Conservation (phyloP, 1,284 basidiomycete genomes). For the Wolfiporia cocos region DNA sequence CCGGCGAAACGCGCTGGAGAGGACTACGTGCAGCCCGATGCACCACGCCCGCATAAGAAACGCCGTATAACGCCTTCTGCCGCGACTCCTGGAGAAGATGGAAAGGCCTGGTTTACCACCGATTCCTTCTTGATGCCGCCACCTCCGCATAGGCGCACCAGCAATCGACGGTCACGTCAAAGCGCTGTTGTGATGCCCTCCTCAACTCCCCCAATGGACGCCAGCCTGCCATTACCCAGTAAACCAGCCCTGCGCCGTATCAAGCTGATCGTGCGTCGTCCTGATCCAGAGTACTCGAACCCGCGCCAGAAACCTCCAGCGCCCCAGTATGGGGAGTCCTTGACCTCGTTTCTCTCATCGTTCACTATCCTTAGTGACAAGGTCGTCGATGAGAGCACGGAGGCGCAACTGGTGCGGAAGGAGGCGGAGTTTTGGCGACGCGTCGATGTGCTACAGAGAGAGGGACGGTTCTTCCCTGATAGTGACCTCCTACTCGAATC, state of each 20-base stretch:
- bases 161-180: no score
- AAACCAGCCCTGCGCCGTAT: slow-evolving; percentile 45
- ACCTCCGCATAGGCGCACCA: no score
- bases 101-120: no score
- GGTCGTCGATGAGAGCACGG: slow-evolving; percentile 37
- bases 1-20: no score
- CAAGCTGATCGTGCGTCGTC: slow-evolving; percentile 62
- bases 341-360: slow-evolving; percentile 53
- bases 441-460: slow-evolving; percentile 39
- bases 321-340: slow-evolving; percentile 45
- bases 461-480: slow-evolving; percentile 28
- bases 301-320: slow-evolving; percentile 59
- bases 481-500: slow-evolving; percentile 10
- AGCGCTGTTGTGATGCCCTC: no score
- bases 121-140: no score
- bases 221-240: no score
- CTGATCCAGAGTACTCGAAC: slow-evolving; percentile 54
- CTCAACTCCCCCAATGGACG: no score
- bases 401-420: slow-evolving; percentile 38
- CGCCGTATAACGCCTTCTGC: no score
- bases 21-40: no score
- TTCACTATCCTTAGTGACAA: slow-evolving; percentile 46
- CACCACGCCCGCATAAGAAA: no score
- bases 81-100: not conserved
- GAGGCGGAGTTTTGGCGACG: slow-evolving; percentile 52